Conservation (phyloP, 306 rosid species). For the Prunus armeniaca region DNA sequence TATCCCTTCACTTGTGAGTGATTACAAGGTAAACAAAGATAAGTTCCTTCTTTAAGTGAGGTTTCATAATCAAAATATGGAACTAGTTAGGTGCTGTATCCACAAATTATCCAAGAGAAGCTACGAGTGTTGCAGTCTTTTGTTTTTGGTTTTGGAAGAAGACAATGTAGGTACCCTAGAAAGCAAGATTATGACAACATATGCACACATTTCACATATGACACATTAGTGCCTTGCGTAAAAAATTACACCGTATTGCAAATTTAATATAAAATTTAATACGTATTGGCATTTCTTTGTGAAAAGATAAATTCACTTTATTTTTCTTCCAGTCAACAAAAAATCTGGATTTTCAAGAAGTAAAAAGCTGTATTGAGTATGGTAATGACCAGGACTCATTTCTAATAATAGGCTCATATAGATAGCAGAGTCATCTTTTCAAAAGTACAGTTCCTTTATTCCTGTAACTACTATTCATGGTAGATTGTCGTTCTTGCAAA, state of each 20-base stretch:
- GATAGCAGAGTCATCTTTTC: not conserved
- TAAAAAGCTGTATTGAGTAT: not conserved
- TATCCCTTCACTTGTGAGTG: not conserved
- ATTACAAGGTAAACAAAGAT: not conserved
- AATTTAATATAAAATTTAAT: not conserved
- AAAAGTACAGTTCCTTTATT: not conserved
- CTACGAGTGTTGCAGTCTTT: not conserved
- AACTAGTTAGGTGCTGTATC: not conserved
- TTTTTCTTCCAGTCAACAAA: not conserved
- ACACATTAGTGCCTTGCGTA: not conserved
- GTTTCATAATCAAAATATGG: not conserved
- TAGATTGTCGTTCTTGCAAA: conserved; percentile 3
- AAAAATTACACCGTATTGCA: not conserved
- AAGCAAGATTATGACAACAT: not conserved
- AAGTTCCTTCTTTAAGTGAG: not conserved
- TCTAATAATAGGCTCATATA: not conserved
- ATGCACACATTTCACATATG: not conserved
- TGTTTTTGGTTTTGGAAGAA: too few species aligned
- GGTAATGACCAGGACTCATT: not conserved
- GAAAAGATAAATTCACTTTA: not conserved
- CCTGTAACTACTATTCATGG: not conserved
- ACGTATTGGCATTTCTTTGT: not conserved
- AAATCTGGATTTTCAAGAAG: not conserved
- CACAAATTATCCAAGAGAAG: not conserved
- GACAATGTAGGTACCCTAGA: not conserved